Conservation (phyloP, 371 early-diverging fungal species). For the Smittium culicis region DNA sequence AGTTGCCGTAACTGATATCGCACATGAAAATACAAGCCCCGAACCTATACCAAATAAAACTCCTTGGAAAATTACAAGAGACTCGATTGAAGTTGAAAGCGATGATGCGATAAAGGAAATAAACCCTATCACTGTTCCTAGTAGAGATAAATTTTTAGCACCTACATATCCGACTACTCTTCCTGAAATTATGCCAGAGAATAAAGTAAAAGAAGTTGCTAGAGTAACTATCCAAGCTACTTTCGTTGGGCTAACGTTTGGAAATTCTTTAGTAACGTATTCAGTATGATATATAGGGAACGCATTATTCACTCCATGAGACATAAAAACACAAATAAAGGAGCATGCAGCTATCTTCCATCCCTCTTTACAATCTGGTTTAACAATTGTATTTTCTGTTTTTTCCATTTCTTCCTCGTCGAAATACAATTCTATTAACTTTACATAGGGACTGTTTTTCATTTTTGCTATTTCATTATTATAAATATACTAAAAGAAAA, state of each 20-base stretch:
- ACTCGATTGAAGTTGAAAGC: constrained; percentile 41
- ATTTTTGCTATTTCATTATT: too few relatives aligned
- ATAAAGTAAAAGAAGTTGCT: constrained; percentile 43
- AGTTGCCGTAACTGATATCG: constrained; percentile 32
- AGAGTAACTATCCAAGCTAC: constrained; percentile 34
- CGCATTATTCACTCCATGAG: constrained; percentile 31
- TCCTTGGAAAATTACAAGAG: constrained; percentile 51
- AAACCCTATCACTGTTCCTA: constrained; percentile 40
- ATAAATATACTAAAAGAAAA: too few relatives aligned
- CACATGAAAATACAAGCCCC: constrained; percentile 34
- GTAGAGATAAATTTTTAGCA: constrained; percentile 38
- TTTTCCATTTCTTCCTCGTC: too few relatives aligned
- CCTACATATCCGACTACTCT: constrained; percentile 43
- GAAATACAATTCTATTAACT: too few relatives aligned
- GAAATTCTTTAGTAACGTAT: constrained; percentile 26
- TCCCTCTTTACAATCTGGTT: too few relatives aligned
- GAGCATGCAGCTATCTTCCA: constrained; percentile 26
- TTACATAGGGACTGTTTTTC: too few relatives aligned
- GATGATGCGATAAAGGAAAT: constrained; percentile 38
- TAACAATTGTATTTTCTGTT: too few relatives aligned
- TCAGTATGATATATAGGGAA: constrained; percentile 33
- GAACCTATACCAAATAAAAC: constrained; percentile 38
- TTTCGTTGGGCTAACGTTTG: constrained; percentile 16
- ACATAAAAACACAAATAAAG: constrained; percentile 26
- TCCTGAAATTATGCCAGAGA: constrained; percentile 42